phyloP scores from a whole-genome alignment of 2,329 filamentous ascomycete genomes.

The Colletotrichum sp. region DNA sequence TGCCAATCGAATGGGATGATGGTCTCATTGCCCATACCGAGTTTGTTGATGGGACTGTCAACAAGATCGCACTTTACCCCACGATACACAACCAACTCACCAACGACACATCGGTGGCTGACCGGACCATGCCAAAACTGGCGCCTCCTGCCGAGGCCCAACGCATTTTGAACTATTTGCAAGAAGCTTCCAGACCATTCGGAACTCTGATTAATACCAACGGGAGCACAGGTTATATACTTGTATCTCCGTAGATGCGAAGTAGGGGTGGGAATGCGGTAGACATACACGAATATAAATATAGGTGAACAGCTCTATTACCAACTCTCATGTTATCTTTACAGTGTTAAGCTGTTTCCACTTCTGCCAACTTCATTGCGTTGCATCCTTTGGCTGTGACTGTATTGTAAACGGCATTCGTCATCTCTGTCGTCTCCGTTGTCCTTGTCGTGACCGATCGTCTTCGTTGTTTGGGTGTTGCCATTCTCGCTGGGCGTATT shows the following conservation, averaged over 20 bases:
- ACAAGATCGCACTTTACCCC: neutral
- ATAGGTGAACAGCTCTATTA: too few species aligned
- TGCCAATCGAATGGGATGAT: neutral
- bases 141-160: neutral
- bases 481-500: fast-evolving
- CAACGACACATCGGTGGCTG: neutral
- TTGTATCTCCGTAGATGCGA: neutral
- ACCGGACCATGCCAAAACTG: neutral
- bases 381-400: neutral
- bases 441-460: fast-evolving
- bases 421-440: fast-evolving
- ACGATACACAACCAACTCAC: neutral
- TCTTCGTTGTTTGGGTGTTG: fast-evolving
- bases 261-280: neutral
- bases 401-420: fast-evolving
- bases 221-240: neutral
- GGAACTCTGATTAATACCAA: fast-evolving
- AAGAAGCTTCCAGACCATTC: neutral
- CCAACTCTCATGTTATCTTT: too few species aligned
- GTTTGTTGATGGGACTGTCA: neutral
- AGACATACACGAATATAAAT: fast-evolving
- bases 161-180: neutral
- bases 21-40: neutral
- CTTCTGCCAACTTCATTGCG: fast-evolving
- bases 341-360: fast-evolving